Conservation (phyloP, 2,329 filamentous ascomycete genomes). For the Botrytis hyacinthi region DNA sequence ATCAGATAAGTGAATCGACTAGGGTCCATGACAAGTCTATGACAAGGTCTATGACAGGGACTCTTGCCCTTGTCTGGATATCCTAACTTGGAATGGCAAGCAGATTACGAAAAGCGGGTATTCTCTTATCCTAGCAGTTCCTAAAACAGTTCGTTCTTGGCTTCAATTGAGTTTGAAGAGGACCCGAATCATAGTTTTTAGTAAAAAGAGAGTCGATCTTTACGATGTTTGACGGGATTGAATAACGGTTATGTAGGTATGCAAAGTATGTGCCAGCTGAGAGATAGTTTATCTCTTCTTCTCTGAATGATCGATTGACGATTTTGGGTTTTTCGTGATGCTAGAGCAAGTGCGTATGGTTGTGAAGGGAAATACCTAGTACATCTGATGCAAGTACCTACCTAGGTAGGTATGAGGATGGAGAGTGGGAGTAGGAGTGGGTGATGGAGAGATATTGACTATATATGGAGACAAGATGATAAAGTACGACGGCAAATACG, state of each 20-base stretch:
- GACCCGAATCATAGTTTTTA: background rate
- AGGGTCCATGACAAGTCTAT: background rate
- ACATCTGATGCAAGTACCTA: background rate
- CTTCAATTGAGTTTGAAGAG: background rate
- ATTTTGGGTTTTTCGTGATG: background rate
- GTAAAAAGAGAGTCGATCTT: background rate
- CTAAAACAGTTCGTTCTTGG: background rate
- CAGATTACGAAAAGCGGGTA: background rate
- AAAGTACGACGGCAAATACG: no score
- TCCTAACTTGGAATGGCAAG: background rate
- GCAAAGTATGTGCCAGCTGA: background rate
- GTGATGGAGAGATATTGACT: background rate
- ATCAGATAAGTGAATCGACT: conserved; percentile 11
- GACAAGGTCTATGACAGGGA: background rate
- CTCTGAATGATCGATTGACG: background rate
- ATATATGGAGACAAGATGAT: background rate
- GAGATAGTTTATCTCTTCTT: background rate
- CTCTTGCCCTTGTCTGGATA: background rate
- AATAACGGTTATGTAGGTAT: background rate
- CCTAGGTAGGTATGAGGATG: background rate
- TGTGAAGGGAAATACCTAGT: background rate
- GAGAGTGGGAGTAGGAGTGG: background rate
- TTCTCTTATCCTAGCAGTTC: background rate
- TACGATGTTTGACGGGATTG: background rate
- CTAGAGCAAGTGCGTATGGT: background rate